Percentiles rank a stretch among this genome's conserved stretches.
Conservation (phyloP, 2,329 filamentous ascomycete species). For the Pseudogymnoascus sp. region DNA sequence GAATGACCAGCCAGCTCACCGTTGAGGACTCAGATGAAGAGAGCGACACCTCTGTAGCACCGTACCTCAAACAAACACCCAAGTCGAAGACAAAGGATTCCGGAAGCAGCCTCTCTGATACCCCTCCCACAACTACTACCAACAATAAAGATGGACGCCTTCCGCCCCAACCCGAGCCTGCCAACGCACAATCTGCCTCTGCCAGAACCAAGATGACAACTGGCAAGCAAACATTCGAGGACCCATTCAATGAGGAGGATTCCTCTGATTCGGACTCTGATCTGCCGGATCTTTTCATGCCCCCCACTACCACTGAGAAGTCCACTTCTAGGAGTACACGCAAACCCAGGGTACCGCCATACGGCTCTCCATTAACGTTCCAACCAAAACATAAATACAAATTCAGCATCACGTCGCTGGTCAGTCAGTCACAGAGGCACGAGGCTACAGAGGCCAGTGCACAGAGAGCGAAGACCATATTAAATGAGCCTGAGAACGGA, state of each 20-base stretch:
- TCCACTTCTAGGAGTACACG: neutral
- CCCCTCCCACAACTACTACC: neutral
- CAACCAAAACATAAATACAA: conserved; percentile 45
- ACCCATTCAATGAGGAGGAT: neutral
- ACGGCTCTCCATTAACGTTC: conserved; percentile 43
- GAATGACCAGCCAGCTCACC: neutral
- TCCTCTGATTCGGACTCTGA: conserved; percentile 1
- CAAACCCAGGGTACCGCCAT: conserved; percentile 32
- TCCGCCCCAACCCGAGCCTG: neutral
- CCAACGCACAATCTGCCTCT: neutral
- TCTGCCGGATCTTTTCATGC: conserved; percentile 13
- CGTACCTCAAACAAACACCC: neutral
- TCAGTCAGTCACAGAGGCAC: conserved; percentile 52
- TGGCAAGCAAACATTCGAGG: neutral
- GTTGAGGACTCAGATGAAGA: conserved; percentile 8
- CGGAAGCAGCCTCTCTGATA: neutral
- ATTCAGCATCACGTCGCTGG: conserved; percentile 56
- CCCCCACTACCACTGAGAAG: neutral
- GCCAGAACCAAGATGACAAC: neutral
- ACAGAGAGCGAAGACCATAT: conserved; percentile 31
- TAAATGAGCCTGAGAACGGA: conserved; percentile 22
- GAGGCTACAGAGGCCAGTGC: conserved; percentile 52
- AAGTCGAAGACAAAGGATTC: neutral
- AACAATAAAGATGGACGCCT: neutral
- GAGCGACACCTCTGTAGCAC: neutral